phyloP scores from a whole-genome alignment of 2,329 filamentous ascomycete genomes.

The Tolypocladium inflatum region DNA sequence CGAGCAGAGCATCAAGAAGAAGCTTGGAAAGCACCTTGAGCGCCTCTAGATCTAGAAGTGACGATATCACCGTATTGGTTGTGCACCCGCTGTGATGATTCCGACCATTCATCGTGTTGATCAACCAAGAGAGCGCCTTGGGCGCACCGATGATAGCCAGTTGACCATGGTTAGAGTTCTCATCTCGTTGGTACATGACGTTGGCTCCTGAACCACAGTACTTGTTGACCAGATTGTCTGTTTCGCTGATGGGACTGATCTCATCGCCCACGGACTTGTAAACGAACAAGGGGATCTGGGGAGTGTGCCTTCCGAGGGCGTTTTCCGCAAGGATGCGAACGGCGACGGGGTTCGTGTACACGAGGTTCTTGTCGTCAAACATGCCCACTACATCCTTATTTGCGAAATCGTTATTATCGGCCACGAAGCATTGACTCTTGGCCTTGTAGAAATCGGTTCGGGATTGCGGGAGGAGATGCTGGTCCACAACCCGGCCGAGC shows the following conservation, averaged over 20 bases:
- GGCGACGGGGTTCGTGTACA: conserved; percentile 8
- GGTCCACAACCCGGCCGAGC: conserved; percentile 3
- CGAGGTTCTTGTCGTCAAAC: conserved; percentile 24
- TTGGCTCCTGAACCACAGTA: conserved; percentile 31
- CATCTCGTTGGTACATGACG: conserved; percentile 23
- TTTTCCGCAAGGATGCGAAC: conserved; percentile 17
- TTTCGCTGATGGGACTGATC: conserved; percentile 29
- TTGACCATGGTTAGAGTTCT: background rate
- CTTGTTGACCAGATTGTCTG: conserved; percentile 28
- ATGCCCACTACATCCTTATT: conserved; percentile 26
- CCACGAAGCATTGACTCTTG: background rate
- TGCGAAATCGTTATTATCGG: background rate
- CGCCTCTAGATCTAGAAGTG: background rate
- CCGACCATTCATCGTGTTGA: background rate
- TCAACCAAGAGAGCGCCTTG: background rate
- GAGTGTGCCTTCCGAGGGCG: conserved; percentile 23
- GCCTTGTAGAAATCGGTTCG: background rate
- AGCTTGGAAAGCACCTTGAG: background rate
- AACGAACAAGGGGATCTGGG: conserved; percentile 36
- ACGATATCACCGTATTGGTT: background rate
- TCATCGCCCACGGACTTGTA: conserved; percentile 34
- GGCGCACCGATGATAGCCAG: background rate
- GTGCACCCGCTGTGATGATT: background rate
- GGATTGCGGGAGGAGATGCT: conserved; percentile 4
- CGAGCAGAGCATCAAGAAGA: background rate